Conservation (phyloP, 2,329 filamentous ascomycete species). For the Ophiocordyceps australis region DNA sequence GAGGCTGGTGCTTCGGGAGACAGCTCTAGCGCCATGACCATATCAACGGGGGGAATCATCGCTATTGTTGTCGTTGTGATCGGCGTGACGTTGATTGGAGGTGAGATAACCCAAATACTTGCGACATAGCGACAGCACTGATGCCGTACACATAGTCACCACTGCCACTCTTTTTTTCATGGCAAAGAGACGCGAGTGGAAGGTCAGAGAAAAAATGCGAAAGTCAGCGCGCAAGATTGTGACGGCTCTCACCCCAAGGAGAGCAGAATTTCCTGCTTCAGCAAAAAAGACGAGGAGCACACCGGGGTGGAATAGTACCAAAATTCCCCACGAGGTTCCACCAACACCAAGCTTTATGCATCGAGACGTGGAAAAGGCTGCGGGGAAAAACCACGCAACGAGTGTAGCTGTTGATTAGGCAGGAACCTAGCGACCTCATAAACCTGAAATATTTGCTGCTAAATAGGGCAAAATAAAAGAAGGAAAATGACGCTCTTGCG, state of each 20-base stretch:
- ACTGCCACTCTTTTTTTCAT: constrained; percentile 56
- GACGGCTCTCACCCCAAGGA: constrained; percentile 41
- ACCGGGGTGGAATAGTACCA: constrained; percentile 18
- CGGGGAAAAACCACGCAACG: constrained; percentile 18
- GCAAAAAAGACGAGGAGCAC: constrained; percentile 23
- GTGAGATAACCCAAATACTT: constrained; percentile 25
- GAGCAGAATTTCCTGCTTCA: constrained; percentile 40
- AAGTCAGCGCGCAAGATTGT: constrained; percentile 47
- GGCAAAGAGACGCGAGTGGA: constrained; percentile 76
- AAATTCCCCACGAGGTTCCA: constrained; percentile 34
- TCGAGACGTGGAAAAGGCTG: constrained; percentile 41
- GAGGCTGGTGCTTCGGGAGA: constrained; percentile 49
- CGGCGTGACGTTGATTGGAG: constrained; percentile 46
- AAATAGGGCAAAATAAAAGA: no score
- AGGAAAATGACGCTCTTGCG: no score
- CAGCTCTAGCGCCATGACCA: constrained; percentile 32
- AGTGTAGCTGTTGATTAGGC: no score
- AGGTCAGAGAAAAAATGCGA: constrained; percentile 51
- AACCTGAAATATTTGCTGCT: no score
- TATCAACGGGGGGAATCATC: constrained; percentile 52
- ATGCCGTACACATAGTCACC: constrained; percentile 26
- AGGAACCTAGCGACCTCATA: no score
- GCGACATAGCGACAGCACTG: neutral
- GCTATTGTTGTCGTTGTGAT: constrained; percentile 60
- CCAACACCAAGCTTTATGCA: constrained; percentile 35